Evolutionary conservation across 192 early-diverging fungal species (phyloP), one percentile per base, ranked within the genome.

Genomic region (Pilaira anomala): DNA sequence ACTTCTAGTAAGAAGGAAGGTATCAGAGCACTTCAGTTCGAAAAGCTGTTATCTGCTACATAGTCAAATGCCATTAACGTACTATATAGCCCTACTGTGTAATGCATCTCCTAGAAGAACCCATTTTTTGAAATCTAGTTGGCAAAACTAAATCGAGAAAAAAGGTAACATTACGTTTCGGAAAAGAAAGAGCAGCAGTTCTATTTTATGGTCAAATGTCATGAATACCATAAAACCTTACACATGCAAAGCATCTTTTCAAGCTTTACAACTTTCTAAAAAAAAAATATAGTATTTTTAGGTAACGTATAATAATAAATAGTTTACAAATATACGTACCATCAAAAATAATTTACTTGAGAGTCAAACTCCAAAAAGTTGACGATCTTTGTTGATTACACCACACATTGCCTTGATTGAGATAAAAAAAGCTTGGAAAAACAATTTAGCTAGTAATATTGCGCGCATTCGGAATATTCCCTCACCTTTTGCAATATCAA

Each of bases 181-280:
- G 42, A 44, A 44, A n/a, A 44, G 42, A 44, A 44, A 44, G 42
- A 44, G 42, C 42, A 44, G 12, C 42, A 44, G 16, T 44, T 44
- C 42, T 44, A 44, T 44, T 44, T 44, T 44, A n/a, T 44, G 42
- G 42, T 44, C 42, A 44, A 44, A 44, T 44, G 42, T n/a, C 42
- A 44, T 44, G 42, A 44, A 44, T 44, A n/a, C 42, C 42, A 44
- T n/a, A 44, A 44, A 44, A 44, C 42, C 42, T n/a, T 44, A 44
- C 42, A 44, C 42, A 44, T 44, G 16, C 42, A 44, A 11, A 11
- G 42, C 42, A 44, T 11, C 42, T 44, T 44, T 44, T n/a, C 42
- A 44, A 44, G 42, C 9, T 7, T 44, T 44, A 44, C 42, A 44
- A 44, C 11, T 33, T 33, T 33, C 30, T 33, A 33, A 33, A 33